Conservation (phyloP, 1,139 yeast genomes). For the Petasospora fabianii region DNA sequence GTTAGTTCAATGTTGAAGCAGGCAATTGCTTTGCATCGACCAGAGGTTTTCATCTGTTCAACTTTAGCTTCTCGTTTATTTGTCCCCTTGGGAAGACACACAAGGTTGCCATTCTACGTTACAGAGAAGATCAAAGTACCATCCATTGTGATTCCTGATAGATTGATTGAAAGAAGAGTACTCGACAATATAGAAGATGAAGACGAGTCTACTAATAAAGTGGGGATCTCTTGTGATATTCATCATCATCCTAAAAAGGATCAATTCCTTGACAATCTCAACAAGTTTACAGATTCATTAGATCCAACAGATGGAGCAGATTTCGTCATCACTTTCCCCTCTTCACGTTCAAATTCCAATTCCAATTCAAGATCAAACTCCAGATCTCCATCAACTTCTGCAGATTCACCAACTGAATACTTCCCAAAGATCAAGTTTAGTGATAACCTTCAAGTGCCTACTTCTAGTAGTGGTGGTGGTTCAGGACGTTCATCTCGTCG, state of each 20-base stretch:
- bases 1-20: slow-evolving; percentile 47
- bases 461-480: slow-evolving; percentile 1
- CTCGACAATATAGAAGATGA: background rate
- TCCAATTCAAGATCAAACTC: slow-evolving; percentile 9
- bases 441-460: slow-evolving; percentile 18
- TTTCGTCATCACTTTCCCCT: no score
- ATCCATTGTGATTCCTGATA: slow-evolving; percentile 32
- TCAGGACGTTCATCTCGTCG: slow-evolving; percentile 17
- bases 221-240: no score
- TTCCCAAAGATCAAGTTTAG: slow-evolving; percentile 22
- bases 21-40: slow-evolving; percentile 51
- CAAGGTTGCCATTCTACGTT: slow-evolving; percentile 34
- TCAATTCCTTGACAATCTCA: background rate
- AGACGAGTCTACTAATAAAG: background rate
- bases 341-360: no score
- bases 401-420: slow-evolving; percentile 16
- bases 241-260: background rate
- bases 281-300: slow-evolving; percentile 8
- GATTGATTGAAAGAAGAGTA: slow-evolving; percentile 22
- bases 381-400: slow-evolving; percentile 1
- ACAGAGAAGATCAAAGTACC: slow-evolving; percentile 33
- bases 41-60: slow-evolving; percentile 46
- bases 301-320: slow-evolving; percentile 7
- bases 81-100: slow-evolving; percentile 29
- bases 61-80: slow-evolving; percentile 33